phyloP scores from a whole-genome alignment of 148 eudicot species.

The Pouteria glomerata region DNA sequence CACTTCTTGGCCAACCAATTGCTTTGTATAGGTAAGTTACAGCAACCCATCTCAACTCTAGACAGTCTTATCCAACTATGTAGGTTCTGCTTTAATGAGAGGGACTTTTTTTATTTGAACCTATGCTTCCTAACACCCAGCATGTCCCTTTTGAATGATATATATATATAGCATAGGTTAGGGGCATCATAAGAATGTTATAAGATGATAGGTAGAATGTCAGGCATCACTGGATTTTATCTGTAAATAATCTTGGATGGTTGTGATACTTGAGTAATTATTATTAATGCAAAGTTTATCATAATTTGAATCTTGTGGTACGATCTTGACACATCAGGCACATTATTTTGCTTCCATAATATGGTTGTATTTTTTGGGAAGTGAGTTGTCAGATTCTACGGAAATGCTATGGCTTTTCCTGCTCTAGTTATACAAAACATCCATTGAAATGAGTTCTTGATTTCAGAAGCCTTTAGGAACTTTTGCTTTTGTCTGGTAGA shows the following conservation, averaged over 20 bases:
- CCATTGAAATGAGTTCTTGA: neutral
- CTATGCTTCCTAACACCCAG: neutral
- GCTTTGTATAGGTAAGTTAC: constrained; percentile 89
- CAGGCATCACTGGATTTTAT: neutral
- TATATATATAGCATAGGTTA: too few relatives aligned
- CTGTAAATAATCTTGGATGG: neutral
- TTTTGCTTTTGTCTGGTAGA: too few relatives aligned
- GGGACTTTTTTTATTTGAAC: neutral
- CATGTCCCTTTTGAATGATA: neutral
- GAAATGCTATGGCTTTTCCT: too few relatives aligned
- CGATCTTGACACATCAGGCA: too few relatives aligned
- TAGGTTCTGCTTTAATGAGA: too few relatives aligned
- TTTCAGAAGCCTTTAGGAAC: neutral
- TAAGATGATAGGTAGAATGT: neutral
- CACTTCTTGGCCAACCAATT: constrained; percentile 85
- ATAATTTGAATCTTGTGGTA: too few relatives aligned
- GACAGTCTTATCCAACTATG: neutral
- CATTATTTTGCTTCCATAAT: too few relatives aligned
- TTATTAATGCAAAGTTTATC: too few relatives aligned
- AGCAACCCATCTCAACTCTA: constrained; percentile 2
- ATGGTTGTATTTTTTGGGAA: too few relatives aligned
- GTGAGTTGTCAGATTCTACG: too few relatives aligned
- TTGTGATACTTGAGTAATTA: neutral
- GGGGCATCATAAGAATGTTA: too few relatives aligned
- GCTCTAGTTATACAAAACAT: too few relatives aligned